Conservation (phyloP, 2,329 filamentous ascomycete genomes). For the Pezicula rhizophila region DNA sequence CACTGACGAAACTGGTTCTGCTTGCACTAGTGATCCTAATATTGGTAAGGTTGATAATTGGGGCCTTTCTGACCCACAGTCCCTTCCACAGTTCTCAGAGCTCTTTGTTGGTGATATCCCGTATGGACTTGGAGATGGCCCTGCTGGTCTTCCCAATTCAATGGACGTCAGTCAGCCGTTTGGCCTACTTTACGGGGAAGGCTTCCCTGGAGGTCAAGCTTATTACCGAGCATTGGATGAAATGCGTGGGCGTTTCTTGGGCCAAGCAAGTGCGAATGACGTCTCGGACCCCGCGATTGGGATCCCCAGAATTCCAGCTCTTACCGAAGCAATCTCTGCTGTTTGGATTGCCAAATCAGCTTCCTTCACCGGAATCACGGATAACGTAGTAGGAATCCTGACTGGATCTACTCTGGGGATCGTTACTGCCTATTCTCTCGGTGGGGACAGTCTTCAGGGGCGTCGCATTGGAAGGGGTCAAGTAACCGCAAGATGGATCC, state of each 20-base stretch:
- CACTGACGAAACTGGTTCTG: constrained; percentile 68
- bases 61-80: constrained; percentile 71
- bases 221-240: constrained; percentile 74
- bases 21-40: constrained; percentile 75
- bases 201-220: constrained; percentile 72
- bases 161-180: constrained; percentile 88
- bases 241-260: constrained; percentile 70
- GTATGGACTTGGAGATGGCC: constrained; percentile 74
- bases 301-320: constrained; percentile 68
- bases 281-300: constrained; percentile 60
- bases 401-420: constrained; percentile 79
- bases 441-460: constrained; percentile 45
- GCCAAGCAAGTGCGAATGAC: constrained; percentile 51
- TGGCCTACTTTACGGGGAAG: constrained; percentile 80
- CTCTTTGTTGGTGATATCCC: constrained; percentile 65
- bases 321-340: constrained; percentile 66
- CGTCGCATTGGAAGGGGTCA: constrained; percentile 66
- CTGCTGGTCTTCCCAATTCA: constrained; percentile 73
- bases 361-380: constrained; percentile 63
- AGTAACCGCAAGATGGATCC: constrained; percentile 79
- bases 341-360: constrained; percentile 88
- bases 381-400: constrained; percentile 75
- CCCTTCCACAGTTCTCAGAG: constrained; percentile 73
- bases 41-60: constrained; percentile 72
- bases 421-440: constrained; percentile 75